Conservation (phyloP, 345 rosid genomes). For the Cardamine resedifolia region DNA sequence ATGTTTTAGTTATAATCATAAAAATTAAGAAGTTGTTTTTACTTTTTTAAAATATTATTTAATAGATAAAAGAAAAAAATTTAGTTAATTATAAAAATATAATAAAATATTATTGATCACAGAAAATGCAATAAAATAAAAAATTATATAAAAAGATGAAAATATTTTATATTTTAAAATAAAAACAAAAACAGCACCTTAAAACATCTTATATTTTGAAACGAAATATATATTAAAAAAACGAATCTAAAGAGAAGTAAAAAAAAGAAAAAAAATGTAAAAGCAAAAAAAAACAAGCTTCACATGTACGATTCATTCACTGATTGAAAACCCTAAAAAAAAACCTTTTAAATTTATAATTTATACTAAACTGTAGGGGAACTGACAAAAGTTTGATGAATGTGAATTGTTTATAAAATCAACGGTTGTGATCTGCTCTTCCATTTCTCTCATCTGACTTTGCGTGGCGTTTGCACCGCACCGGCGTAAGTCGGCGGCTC, state of each 20-base stretch:
- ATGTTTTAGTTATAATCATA: too few species aligned
- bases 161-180: too few species aligned
- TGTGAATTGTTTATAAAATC: not conserved
- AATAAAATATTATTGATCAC: too few species aligned
- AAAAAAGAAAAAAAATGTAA: not conserved
- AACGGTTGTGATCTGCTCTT: slow-evolving; percentile 16
- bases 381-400: slow-evolving; percentile 32
- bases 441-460: slow-evolving; percentile 27
- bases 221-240: not conserved
- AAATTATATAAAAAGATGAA: too few species aligned
- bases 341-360: not conserved
- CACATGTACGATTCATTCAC: slow-evolving; percentile 37
- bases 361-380: slow-evolving; percentile 11
- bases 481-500: slow-evolving; percentile 32
- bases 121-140: too few species aligned
- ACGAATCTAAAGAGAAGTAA: slow-evolving; percentile 15
- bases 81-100: too few species aligned
- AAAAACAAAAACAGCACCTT: too few species aligned
- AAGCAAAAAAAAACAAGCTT: slow-evolving; percentile 30
- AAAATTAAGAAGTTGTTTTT: too few species aligned
- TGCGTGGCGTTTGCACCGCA: slow-evolving; percentile 31
- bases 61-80: too few species aligned
- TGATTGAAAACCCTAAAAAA: not conserved
- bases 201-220: too few species aligned
- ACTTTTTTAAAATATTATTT: too few species aligned